These are phyloP conservation scores for Russula emetica DNA, from an alignment of 768 basidiomycete species.

Conservation along the genomic window DNA sequence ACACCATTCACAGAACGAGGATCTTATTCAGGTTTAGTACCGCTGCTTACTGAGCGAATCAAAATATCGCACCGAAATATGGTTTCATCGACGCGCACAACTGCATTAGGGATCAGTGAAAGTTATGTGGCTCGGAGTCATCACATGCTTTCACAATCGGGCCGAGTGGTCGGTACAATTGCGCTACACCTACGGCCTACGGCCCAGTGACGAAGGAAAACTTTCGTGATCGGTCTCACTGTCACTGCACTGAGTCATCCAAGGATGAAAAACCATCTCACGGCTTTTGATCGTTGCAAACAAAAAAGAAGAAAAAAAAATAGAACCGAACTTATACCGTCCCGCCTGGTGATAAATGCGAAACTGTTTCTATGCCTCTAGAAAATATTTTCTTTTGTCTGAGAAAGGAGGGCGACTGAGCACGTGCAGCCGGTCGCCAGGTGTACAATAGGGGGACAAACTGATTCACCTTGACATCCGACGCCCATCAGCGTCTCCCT, in stretches of 20 bases:
- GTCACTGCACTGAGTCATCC: neutral
- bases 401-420: neutral
- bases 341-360: neutral
- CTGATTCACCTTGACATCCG: too few relatives aligned
- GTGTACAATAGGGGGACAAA: too few relatives aligned
- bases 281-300: neutral
- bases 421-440: too few relatives aligned
- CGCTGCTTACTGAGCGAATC: neutral
- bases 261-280: neutral
- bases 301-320: neutral
- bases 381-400: neutral
- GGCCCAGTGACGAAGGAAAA: neutral
- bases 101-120: neutral
- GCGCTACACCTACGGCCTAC: too few relatives aligned
- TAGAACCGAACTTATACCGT: neutral
- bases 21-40: neutral
- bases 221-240: neutral
- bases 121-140: neutral
- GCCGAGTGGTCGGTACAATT: neutral
- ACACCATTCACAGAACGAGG: neutral
- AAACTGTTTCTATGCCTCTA: neutral
- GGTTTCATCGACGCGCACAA: neutral
- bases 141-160: neutral
- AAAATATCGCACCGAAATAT: neutral
- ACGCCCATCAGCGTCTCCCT: too few relatives aligned